Evolutionary conservation across 164 flowering plant species (phyloP).

Genomic region (Protea cynaroides): DNA sequence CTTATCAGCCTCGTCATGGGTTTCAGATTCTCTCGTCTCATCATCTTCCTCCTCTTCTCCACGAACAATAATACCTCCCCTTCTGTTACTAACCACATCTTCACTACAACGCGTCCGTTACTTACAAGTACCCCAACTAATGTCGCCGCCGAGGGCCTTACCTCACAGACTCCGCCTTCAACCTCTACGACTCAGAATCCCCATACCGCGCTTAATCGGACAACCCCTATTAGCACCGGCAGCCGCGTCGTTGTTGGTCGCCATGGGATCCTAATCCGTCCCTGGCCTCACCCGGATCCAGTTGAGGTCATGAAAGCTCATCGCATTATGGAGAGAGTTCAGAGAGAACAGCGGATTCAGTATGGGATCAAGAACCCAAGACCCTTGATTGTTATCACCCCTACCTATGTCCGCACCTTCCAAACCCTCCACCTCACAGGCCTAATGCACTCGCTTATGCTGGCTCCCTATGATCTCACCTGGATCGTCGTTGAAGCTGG

Average conservation of each 20-base stretch:
- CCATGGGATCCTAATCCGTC: constrained; percentile 87
- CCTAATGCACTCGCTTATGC: constrained; percentile 90
- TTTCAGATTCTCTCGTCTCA: constrained; percentile 73
- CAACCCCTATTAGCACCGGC: constrained; percentile 8
- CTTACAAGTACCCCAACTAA: constrained; percentile 21
- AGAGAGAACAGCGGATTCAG: constrained; percentile 70
- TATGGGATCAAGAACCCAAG: constrained; percentile 73
- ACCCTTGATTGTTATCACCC: constrained; percentile 71
- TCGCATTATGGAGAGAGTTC: constrained; percentile 76
- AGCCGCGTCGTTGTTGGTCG: constrained; percentile 87
- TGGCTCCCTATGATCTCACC: constrained; percentile 62
- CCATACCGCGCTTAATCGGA: neutral
- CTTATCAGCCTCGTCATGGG: constrained; percentile 74
- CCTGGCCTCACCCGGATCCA: constrained; percentile 94
- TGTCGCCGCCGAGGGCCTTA: constrained; percentile 1
- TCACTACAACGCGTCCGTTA: constrained; percentile 18
- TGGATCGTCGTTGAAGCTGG: constrained; percentile 99
- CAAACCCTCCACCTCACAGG: constrained; percentile 88
- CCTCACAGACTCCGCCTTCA: neutral
- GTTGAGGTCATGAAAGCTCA: constrained; percentile 86
- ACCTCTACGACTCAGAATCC: neutral
- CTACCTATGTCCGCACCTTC: constrained; percentile 86
- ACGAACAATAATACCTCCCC: constrained; percentile 23
- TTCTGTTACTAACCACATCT: constrained; percentile 12
- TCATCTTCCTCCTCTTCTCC: constrained; percentile 69